phyloP scores from a whole-genome alignment of 768 basidiomycete genomes.

The Nidularia sp. region DNA sequence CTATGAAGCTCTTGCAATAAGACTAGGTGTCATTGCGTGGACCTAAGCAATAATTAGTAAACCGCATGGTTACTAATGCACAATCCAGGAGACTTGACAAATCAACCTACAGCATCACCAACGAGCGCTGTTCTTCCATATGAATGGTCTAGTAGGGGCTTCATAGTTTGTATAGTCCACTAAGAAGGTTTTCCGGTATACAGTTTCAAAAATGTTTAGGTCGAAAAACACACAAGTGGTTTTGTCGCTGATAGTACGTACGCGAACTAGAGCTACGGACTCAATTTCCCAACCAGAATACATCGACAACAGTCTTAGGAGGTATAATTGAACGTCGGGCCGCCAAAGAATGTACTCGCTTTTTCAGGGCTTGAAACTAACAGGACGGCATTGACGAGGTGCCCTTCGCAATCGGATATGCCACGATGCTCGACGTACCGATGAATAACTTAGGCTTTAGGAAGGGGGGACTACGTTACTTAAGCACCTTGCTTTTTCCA shows the following conservation, averaged over 20 bases:
- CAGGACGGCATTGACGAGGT: neutral
- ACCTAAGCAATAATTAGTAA: neutral
- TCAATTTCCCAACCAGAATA: neutral
- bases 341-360: neutral
- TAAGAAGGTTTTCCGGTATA: neutral
- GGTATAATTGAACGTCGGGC: neutral
- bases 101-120: constrained; percentile 16
- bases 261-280: neutral
- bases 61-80: neutral
- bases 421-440: neutral
- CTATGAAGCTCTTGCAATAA: neutral
- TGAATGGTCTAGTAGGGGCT: neutral
- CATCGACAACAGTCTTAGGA: neutral
- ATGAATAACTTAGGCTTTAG: neutral
- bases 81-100: neutral
- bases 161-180: neutral
- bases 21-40: neutral
- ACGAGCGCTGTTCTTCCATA: constrained; percentile 10
- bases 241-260: neutral
- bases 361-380: neutral
- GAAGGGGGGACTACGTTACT: neutral
- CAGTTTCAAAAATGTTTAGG: neutral
- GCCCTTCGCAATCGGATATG: neutral
- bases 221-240: neutral
- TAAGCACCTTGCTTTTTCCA: neutral